Base-by-base conservation (phyloP, 192 early-diverging fungal genomes). In the Backusella westeae region DNA sequence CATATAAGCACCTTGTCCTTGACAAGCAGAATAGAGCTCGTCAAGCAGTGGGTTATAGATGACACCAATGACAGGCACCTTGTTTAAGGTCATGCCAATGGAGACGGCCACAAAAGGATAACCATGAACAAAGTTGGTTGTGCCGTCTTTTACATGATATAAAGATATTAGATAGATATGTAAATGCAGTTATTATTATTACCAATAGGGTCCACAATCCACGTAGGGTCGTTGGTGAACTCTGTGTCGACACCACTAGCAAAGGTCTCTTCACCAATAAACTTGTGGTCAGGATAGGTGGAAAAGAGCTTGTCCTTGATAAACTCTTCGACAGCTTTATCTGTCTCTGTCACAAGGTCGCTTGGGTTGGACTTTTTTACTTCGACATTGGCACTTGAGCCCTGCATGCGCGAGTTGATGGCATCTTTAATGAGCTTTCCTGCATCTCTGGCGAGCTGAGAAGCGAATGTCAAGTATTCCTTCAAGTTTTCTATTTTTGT, bases 201-300 rank as follows among this genome's bases (percentile, higher is more conserved):
- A 88, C 84, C 91, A 74, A 95, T 90, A 1, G 96, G 96, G 76
- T 98, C 95, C 23, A 97, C 92, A 59, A 96, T 91, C 95, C 96
- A 96, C 0, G 96, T 96, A 14, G 94, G 94, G 17, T 88, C 85
- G 75, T 93, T 78, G 21, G 91, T 91, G 49, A 94, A 81, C 8
- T 71, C 70, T 76, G 86, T 87, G 29, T 82, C 71, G 44, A 79
- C 80, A 38, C 84, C 90, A 76, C 81, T 89, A 21, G 94, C 88
- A 29, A 89, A 86, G 3, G 93, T 89, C 75, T 97, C 96, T 77
- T 98, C 94, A 71, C 97, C 97, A 42, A 99, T 93, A 77, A 99
- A 87, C 80, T 82, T 83, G 83, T 96, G 93, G 0, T 56, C 39
- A 2, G 96, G 95, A 81, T 87, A 93, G 8, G 84, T 80, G 0